Evolutionary conservation across 192 early-diverging fungal genomes (phyloP), one percentile per base, ranked within the genome.

Genomic region (Piromyces sp.): DNA sequence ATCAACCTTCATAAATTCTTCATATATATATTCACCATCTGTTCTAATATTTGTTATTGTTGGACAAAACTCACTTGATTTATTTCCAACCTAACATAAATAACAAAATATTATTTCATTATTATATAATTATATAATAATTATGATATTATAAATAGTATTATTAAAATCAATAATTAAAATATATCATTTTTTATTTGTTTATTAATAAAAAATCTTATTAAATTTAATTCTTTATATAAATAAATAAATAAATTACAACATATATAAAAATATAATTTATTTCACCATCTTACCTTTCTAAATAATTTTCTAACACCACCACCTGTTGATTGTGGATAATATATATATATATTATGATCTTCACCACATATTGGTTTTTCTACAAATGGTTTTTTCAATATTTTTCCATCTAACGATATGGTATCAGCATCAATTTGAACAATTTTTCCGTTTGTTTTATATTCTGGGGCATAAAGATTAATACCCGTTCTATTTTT

Each of bases 341-440:
- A 99, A 89, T 99, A 97, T 80, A 99, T 96, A 88, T 94, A 92
- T 80, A 99, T 95, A 85, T 97, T 97, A 88, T 99, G 97, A 85
- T 99, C 92, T 86, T 99, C 97, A 30, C 96, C 93, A 31, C 93
- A 92, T n/a, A 95, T 93, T 15, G 97, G 97, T 84, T 99, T 99
- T 84, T 99, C 97, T 22, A 99, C 95, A 90, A 97, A 99, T 22
- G 97, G 96, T 85, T 99, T 99, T 83, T 84, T 86, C 26, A 99
- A 89, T 31, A 86, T 88, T 81, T 90, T 82, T 30, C 89, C 87
- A 13, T 93, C 93, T 17, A 96, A 87, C 29, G 86, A 81, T 81
- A 96, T 88, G 12, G 92, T 94, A 82, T 97, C 92, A 12, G 86
- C 82, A 81, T 93, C 92, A 79, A 93, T 80, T 86, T 82, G 78